Evolutionary conservation across 805 yeast species (phyloP).

Genomic region (Maudiozyma saulgeensis): DNA sequence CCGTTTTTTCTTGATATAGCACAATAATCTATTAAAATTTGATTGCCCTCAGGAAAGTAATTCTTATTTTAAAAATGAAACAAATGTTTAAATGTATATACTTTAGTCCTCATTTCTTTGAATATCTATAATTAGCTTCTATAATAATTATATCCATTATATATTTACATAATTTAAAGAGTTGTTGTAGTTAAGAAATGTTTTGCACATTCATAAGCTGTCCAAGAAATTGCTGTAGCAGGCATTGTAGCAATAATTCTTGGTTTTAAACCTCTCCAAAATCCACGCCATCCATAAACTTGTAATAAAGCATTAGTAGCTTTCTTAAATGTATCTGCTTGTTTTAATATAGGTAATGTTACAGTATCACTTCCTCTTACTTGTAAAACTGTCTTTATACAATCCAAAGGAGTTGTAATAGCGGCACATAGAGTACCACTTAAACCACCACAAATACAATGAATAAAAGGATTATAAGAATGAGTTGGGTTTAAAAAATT

Average conservation of each 20-base stretch:
- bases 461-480: constrained; percentile 78
- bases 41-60: too few species aligned
- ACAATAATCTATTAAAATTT: too few species aligned
- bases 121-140: not conserved
- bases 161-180: not conserved
- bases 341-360: constrained; percentile 33
- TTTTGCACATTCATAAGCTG: constrained; percentile 96
- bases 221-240: constrained; percentile 97
- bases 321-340: constrained; percentile 55
- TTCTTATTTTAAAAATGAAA: too few species aligned
- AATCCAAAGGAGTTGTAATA: constrained; percentile 90
- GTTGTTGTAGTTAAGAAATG: constrained; percentile 23
- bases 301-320: constrained; percentile 66
- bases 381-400: constrained; percentile 85
- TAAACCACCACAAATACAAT: constrained; percentile 86
- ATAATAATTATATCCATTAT: not conserved
- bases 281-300: constrained; percentile 56
- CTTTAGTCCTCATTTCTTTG: not conserved
- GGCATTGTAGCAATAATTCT: constrained; percentile 91
- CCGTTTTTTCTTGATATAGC: too few species aligned
- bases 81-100: too few species aligned
- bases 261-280: constrained; percentile 79
- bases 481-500: constrained; percentile 72
- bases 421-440: constrained; percentile 97
- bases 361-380: constrained; percentile 51